phyloP scores from a whole-genome alignment of 2,329 filamentous ascomycete genomes.

The Gnomoniopsis sp. region DNA sequence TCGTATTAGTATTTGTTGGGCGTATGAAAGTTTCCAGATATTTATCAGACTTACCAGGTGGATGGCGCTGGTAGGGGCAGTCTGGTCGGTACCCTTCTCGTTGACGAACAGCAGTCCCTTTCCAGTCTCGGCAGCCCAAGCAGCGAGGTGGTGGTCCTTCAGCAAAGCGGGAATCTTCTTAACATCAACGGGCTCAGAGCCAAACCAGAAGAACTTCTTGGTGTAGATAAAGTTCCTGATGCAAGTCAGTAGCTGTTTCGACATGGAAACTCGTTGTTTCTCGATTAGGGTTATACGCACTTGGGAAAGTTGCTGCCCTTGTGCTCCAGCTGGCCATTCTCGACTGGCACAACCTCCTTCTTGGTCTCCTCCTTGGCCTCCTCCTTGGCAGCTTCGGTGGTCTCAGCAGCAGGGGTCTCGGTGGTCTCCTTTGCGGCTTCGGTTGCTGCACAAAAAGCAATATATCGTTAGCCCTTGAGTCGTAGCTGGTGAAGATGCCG shows the following conservation, averaged over 20 bases:
- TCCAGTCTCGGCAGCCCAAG: slow-evolving; percentile 91
- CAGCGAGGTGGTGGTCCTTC: slow-evolving; percentile 76
- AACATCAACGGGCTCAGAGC: slow-evolving; percentile 66
- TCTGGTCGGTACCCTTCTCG: slow-evolving; percentile 80
- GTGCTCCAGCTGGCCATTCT: slow-evolving; percentile 83
- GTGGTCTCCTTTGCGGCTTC: slow-evolving; percentile 30
- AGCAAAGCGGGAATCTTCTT: slow-evolving; percentile 75
- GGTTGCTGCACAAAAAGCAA: slow-evolving; percentile 11
- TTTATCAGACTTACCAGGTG: slow-evolving; percentile 64
- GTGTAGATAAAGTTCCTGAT: slow-evolving; percentile 79
- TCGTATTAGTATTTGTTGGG: too few relatives aligned
- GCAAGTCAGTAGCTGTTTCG: slow-evolving; percentile 22
- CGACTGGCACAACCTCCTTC: slow-evolving; percentile 50
- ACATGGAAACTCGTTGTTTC: neutral
- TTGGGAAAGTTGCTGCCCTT: slow-evolving; percentile 85
- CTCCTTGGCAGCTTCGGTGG: slow-evolving; percentile 30
- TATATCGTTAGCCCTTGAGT: slow-evolving; percentile 15
- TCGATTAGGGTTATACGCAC: slow-evolving; percentile 50
- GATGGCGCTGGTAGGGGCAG: slow-evolving; percentile 74
- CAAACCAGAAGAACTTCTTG: slow-evolving; percentile 93
- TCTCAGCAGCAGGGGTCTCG: slow-evolving; percentile 37
- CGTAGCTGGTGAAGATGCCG: neutral
- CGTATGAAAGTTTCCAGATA: too few relatives aligned
- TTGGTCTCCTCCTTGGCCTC: slow-evolving; percentile 37
- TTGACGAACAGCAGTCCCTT: slow-evolving; percentile 92